Conservation (phyloP, 2,329 filamentous ascomycete species). For the Onygenales sp. region DNA sequence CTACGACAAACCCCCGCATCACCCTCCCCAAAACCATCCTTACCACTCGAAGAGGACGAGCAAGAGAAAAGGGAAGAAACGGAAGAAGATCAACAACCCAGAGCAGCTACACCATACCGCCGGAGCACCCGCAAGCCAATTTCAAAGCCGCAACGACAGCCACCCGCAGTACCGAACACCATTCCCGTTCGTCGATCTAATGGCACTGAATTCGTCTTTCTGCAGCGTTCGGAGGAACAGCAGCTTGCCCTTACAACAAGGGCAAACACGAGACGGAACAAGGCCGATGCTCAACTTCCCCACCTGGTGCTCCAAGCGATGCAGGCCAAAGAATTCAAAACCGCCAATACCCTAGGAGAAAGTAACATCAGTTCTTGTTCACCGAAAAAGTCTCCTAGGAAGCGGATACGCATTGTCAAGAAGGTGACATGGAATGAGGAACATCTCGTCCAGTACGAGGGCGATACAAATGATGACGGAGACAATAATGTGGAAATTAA, state of each 20-base stretch:
- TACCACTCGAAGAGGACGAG: constrained; percentile 9
- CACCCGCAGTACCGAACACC: constrained; percentile 24
- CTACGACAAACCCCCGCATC: constrained; percentile 7
- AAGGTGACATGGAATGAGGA: constrained; percentile 30
- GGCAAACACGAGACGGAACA: constrained; percentile 35
- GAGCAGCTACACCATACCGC: constrained; percentile 22
- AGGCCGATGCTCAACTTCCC: constrained; percentile 27
- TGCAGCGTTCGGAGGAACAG: constrained; percentile 32
- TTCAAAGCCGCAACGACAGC: constrained; percentile 17
- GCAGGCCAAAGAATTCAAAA: neutral
- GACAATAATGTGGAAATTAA: neutral
- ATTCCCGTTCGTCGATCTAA: constrained; percentile 35
- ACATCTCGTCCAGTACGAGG: constrained; percentile 27
- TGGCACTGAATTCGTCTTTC: constrained; percentile 37
- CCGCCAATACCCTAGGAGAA: neutral
- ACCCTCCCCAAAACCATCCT: constrained; percentile 7
- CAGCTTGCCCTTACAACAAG: constrained; percentile 32
- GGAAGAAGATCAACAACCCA: constrained; percentile 10
- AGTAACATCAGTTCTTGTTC: neutral
- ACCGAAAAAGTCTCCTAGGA: constrained; percentile 3
- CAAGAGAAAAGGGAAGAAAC: constrained; percentile 9
- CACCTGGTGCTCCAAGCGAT: constrained; percentile 12
- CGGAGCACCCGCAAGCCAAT: constrained; percentile 26
- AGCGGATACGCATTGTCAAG: constrained; percentile 16
- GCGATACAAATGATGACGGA: constrained; percentile 12